Evolutionary conservation across 352 stramenopile genomes (phyloP).

Genomic region (Globisporangium heterothallicum): DNA sequence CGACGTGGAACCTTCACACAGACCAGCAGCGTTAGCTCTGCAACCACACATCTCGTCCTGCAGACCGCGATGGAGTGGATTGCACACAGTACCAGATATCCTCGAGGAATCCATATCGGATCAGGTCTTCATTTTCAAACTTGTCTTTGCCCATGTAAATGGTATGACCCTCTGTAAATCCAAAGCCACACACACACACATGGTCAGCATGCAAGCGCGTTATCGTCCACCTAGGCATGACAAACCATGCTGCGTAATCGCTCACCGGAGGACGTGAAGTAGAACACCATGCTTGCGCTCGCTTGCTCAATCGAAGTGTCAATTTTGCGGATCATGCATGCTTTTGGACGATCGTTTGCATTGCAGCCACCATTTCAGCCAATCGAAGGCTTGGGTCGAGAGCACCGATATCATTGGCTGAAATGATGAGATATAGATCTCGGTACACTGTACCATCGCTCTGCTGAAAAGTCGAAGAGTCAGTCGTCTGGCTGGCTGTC

Average conservation of each 20-base stretch:
- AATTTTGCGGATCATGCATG: not conserved
- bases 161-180: slow-evolving; percentile 69
- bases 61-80: not conserved
- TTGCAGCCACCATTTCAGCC: not conserved
- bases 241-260: not conserved
- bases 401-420: not conserved
- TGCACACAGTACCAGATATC: slow-evolving; percentile 82
- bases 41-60: not conserved
- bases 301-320: not conserved
- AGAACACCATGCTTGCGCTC: slow-evolving; percentile 65
- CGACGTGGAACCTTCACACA: slow-evolving; percentile 92
- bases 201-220: not conserved
- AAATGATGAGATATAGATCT: not conserved
- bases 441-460: not conserved
- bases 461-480: not conserved
- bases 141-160: slow-evolving; percentile 99
- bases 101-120: slow-evolving; percentile 94
- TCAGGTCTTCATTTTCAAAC: slow-evolving; percentile 99
- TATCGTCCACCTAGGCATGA: not conserved
- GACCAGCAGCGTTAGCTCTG: not conserved
- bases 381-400: not conserved
- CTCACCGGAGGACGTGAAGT: slow-evolving; percentile 79
- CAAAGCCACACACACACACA: not conserved
- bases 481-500: too few species aligned
- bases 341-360: not conserved